Evolutionary conservation across 352 stramenopile genomes (phyloP).

Genomic region (Globisporangium iwayamae): DNA sequence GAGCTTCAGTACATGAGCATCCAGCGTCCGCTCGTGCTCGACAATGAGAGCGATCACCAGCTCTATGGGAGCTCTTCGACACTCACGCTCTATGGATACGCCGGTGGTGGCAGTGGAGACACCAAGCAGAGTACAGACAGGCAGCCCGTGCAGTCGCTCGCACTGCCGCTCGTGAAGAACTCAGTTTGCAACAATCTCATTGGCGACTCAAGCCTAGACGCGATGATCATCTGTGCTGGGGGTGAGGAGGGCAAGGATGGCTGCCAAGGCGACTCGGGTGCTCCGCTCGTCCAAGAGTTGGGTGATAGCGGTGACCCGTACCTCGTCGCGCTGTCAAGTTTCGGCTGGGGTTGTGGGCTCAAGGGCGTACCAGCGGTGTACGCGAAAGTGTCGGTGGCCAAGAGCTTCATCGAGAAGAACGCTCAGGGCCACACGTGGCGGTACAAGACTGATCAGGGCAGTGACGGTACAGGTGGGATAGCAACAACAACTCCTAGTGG

Average conservation of each 20-base stretch:
- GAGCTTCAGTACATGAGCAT: conserved; percentile 40
- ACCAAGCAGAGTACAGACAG: background rate
- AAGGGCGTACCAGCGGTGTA: conserved; percentile 34
- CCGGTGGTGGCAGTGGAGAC: background rate
- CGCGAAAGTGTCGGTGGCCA: conserved; percentile 19
- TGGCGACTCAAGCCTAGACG: conserved; percentile 17
- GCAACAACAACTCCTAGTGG: background rate
- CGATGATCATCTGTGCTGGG: conserved; percentile 36
- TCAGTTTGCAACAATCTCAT: conserved; percentile 17
- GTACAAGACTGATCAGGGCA: conserved; percentile 1
- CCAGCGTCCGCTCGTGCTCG: conserved; percentile 27
- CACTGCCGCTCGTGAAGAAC: conserved; percentile 24
- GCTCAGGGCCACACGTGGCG: conserved; percentile 24
- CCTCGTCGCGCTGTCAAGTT: conserved; percentile 33
- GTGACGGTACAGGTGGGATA: background rate
- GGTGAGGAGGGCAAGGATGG: conserved; percentile 32
- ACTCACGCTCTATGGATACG: conserved; percentile 23
- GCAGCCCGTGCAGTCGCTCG: conserved; percentile 16
- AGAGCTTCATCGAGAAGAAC: conserved; percentile 30
- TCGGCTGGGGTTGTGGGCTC: conserved; percentile 29
- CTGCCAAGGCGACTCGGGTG: conserved; percentile 40
- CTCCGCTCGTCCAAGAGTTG: conserved; percentile 22
- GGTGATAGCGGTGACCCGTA: conserved; percentile 1
- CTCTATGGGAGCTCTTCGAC: background rate
- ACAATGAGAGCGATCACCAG: conserved; percentile 9